Base-by-base conservation (phyloP, 257 asterid species). In the Ballota nigra region DNA sequence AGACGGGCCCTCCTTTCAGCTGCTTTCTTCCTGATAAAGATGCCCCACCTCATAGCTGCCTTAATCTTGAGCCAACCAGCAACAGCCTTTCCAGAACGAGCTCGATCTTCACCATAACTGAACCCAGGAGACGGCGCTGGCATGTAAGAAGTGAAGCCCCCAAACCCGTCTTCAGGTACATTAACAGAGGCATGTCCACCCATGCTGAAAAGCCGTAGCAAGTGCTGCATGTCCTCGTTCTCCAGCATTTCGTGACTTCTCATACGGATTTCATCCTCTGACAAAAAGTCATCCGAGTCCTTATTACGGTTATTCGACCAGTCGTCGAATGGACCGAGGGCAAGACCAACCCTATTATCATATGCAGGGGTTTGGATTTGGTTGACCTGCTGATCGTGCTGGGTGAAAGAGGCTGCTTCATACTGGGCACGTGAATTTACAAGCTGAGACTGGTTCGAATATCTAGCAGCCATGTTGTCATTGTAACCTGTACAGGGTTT, bases 1-100 rank as follows among this genome's bases (percentile, higher is more conserved):
- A 94, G 85, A 53, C 82, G 96, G 8, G 99, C 98, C 74, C 96
- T 85, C 80, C 92, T 87, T 76, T 94, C 98, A 45, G 99, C 99
- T 16, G 96, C 97, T 81, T 89, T 91, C 81, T 89, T 91, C 88
- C 99, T 87, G 77, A 91, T 86, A 79, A 94, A 94, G 68, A 94
- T 89, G 12, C 97, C 97, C 98, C 99, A 94, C 78, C 97, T 89
- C 99, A 91, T 91, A 1, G 97, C 99, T 57, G 99, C 97, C 83
- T 94, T 91, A 9, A 91, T 94, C 87, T 91, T 94, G 62, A 89
- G 83, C 99, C 98, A 94, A 60, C 99, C 99, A 8, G 86, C 90
- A 45, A 88, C 96, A 29, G 97, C 97, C 81, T 88, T 89, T 36
- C 93, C 97, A 4, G 97, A 75, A 63, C 91, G 92, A n/a, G 82